These are phyloP conservation scores for Friedmanniomyces simplex DNA, from an alignment of 495 filamentous ascomycete genomes.

Conservation along the genomic window DNA sequence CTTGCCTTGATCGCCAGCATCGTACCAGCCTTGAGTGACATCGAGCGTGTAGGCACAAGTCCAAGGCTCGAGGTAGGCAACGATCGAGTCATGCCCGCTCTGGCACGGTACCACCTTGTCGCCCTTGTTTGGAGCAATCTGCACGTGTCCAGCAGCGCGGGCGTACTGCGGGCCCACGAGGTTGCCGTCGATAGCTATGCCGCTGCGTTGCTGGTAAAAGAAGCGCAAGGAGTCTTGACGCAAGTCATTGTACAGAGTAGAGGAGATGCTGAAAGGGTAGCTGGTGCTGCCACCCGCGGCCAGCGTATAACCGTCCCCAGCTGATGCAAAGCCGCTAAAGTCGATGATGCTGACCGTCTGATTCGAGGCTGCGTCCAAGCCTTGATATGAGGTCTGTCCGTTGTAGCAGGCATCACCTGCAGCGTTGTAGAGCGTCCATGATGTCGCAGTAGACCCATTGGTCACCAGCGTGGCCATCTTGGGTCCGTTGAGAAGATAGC, in stretches of 20 bases:
- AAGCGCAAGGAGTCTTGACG: slow-evolving; percentile 9
- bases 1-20: slow-evolving; percentile 20
- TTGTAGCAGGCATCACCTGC: slow-evolving; percentile 3
- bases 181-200: slow-evolving; percentile 11
- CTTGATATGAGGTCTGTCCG: neutral
- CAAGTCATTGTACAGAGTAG: neutral
- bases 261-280: slow-evolving; percentile 13
- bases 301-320: slow-evolving; percentile 2
- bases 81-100: slow-evolving; percentile 4
- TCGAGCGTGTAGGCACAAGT: slow-evolving; percentile 19
- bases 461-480: slow-evolving; percentile 8
- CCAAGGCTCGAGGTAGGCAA: slow-evolving; percentile 17
- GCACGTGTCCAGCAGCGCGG: slow-evolving; percentile 12
- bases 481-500: slow-evolving; percentile 4
- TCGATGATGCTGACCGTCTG: slow-evolving; percentile 11
- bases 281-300: neutral
- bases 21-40: slow-evolving; percentile 19
- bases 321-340: neutral
- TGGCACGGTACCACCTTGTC: slow-evolving; percentile 13
- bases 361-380: slow-evolving; percentile 1
- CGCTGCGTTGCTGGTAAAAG: slow-evolving; percentile 14
- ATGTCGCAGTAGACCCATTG: neutral
- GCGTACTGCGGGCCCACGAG: slow-evolving; percentile 10
- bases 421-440: slow-evolving; percentile 3
- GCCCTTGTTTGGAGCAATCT: slow-evolving; percentile 8